Percentiles rank a stretch among this genome's conserved stretches.
These are phyloP conservation scores for Sporopachydermia cereana DNA, from an alignment of 1,139 yeast genomes.

Conservation along the genomic window DNA sequence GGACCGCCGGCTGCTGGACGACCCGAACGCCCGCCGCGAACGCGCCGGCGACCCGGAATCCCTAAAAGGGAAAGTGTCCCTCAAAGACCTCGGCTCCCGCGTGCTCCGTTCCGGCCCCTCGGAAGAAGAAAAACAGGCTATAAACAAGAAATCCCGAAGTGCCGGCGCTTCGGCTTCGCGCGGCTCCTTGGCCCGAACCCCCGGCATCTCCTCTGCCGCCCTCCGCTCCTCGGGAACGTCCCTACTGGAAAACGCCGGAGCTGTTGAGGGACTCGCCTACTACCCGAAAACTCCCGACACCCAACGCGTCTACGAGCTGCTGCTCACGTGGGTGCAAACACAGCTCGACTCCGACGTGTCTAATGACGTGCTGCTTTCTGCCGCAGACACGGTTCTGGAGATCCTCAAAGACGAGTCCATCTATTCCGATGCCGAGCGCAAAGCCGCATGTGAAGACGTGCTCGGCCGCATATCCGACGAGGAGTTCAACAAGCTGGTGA, in stretches of 20 bases:
- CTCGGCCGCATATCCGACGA: conserved; percentile 34
- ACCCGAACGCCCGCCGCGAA: conserved; percentile 28
- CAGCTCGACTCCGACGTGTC: conserved; percentile 44
- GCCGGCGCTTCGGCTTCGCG: neutral
- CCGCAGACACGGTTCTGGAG: conserved; percentile 57
- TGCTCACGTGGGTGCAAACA: conserved; percentile 38
- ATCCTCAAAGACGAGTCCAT: conserved; percentile 38
- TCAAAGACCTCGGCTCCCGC: conserved; percentile 60
- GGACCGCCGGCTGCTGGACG: conserved; percentile 38
- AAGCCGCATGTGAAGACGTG: conserved; percentile 32
- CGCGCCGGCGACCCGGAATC: conserved; percentile 52
- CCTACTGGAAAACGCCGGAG: conserved; percentile 14
- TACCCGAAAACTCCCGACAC: conserved; percentile 40
- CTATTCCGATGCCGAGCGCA: conserved; percentile 27
- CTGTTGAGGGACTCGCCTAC: conserved; percentile 33
- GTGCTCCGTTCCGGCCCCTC: conserved; percentile 20
- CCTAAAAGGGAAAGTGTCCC: conserved; percentile 50
- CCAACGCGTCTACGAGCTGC: conserved; percentile 30
- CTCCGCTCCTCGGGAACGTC: neutral
- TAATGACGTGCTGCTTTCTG: conserved; percentile 40
- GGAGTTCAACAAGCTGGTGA: conserved; percentile 41
- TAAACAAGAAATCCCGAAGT: neutral
- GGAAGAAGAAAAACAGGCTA: conserved; percentile 9
- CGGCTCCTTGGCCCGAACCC: no score
- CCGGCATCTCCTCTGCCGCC: neutral